Conservation (phyloP, 176 grass and related monocot genomes). For the Tillandsia fasciculata region DNA sequence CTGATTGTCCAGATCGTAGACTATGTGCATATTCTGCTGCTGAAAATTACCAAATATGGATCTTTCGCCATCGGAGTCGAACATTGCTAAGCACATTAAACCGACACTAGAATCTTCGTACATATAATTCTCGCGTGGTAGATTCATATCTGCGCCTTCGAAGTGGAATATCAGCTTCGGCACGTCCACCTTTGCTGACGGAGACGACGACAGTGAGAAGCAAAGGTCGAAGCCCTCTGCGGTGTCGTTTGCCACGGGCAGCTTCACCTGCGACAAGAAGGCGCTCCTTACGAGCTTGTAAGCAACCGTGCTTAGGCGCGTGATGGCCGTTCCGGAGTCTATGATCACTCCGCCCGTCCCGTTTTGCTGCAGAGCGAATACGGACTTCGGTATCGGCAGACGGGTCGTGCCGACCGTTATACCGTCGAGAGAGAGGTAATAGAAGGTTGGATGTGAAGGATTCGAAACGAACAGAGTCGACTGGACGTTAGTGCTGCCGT, state of each 20-base stretch:
- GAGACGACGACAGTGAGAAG: neutral
- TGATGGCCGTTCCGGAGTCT: constrained; percentile 20
- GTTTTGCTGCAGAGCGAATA: constrained; percentile 23
- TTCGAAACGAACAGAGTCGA: constrained; percentile 15
- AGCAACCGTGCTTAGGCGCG: constrained; percentile 7
- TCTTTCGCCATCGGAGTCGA: neutral
- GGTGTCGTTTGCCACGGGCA: constrained; percentile 20
- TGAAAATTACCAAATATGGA: neutral
- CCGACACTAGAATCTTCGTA: neutral
- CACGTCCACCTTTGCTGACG: neutral
- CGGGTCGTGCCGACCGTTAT: constrained; percentile 31
- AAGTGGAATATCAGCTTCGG: constrained; percentile 1
- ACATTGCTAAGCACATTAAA: neutral
- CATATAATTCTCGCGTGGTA: neutral
- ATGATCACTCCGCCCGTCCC: constrained; percentile 11
- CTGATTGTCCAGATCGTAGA: neutral
- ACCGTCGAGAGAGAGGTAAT: constrained; percentile 36
- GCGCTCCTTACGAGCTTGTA: constrained; percentile 20
- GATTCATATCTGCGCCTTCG: neutral
- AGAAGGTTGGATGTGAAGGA: neutral
- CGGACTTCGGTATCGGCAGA: constrained; percentile 16
- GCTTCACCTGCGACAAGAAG: constrained; percentile 24
- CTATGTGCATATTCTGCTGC: neutral
- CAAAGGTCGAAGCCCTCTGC: neutral
- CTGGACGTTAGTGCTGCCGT: constrained; percentile 8